A percentile compares a stretch with the other conserved stretches of the same genome.
Conservation (phyloP, 2,329 filamentous ascomycete species). For the Aspergillus chevalieri region DNA sequence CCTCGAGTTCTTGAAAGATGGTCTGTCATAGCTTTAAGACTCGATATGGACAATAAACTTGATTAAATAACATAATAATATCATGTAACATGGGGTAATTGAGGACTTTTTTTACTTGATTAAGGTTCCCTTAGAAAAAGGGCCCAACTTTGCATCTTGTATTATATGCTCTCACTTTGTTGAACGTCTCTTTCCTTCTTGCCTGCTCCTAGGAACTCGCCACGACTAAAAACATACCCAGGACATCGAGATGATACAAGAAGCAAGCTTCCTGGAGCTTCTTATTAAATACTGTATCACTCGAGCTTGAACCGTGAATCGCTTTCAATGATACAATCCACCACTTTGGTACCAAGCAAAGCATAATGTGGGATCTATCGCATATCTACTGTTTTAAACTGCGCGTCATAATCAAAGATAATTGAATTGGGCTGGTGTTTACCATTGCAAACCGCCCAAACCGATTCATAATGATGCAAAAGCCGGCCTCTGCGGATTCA, state of each 20-base stretch:
- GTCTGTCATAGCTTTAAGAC: too few relatives aligned
- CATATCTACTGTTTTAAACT: background rate
- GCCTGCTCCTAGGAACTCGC: background rate
- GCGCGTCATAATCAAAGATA: slow-evolving; percentile 1
- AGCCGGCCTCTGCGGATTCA: slow-evolving; percentile 8
- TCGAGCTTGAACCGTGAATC: background rate
- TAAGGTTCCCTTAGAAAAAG: background rate
- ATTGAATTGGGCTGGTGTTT: background rate
- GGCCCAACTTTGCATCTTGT: background rate
- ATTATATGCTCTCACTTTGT: background rate
- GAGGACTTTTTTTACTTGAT: too few relatives aligned
- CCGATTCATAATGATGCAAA: slow-evolving; percentile 4
- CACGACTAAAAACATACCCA: background rate
- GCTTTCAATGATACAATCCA: slow-evolving; percentile 1
- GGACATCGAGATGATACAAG: background rate
- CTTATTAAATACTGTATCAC: background rate
- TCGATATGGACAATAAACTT: too few relatives aligned
- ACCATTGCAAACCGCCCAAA: slow-evolving; percentile 4
- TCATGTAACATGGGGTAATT: too few relatives aligned
- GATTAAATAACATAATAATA: too few relatives aligned
- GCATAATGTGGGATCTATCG: background rate
- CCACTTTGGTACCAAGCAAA: slow-evolving; percentile 6
- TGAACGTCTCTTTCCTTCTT: background rate
- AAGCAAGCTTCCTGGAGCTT: background rate
- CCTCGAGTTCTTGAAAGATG: too few relatives aligned